Base-by-base conservation (phyloP, 2,329 filamentous ascomycete genomes). In the Aspergillus japonicus region DNA sequence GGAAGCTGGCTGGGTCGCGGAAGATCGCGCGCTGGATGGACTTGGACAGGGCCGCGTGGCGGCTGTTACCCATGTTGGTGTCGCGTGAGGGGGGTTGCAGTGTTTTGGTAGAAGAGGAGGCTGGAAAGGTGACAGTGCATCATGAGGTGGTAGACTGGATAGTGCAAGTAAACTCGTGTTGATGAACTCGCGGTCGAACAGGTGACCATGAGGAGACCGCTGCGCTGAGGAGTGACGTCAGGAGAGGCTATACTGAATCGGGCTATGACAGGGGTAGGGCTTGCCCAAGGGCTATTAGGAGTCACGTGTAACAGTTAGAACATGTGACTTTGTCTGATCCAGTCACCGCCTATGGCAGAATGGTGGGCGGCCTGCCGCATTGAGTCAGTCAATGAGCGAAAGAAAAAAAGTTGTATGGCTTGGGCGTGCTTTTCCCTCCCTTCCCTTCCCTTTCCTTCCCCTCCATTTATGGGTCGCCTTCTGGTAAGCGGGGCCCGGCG, bases 401-500 rank as follows among this genome's bases (percentile, higher is more conserved):
- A 65, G 63, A 52, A 57, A 63, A 62, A 61, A 65, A 63, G 61
- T 26, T 26, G 26, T 29, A 29, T 29, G 26, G 26, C 26, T 29
- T 29, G 26, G n/a, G n/a, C n/a, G 26, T 29, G 26, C 26, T 29
- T 29, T 29, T 29, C 26, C 26, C 68, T 68, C 70, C 64, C 67
- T 68, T 49, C 12, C 48, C 49, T 54, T 49, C 54, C 57, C 35
- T 24, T 23, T 39, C n/a, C 50, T 60, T 57, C 64, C 60, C 61
- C 66, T 69, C 66, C 59, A 59, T 71, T 68, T 71, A 77, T 77
- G 75, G 72, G 75, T 74, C 75, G 67, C 60, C 65, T 63, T 72
- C 64, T 74, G 63, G 58, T 75, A 69, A 76, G 73, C 74, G 74
- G 75, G 73, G 74, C 73, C 62, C 72, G 70, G 67, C 69, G 66